Evolutionary conservation across 1,139 yeast species (phyloP).

Genomic region (Geotrichum cucujoidarum): DNA sequence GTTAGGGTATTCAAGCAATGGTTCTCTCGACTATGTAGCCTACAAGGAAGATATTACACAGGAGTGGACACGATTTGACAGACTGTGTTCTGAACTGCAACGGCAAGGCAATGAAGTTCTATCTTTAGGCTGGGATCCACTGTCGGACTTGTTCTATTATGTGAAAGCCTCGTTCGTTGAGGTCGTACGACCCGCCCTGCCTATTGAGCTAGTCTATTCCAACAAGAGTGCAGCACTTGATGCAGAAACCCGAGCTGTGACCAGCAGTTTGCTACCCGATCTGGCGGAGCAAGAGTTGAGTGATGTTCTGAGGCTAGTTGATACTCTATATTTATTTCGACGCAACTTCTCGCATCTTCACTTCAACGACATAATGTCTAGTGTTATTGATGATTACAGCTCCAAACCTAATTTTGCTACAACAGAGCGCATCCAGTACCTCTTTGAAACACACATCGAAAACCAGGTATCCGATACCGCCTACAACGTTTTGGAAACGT

Average conservation of each 20-base stretch:
- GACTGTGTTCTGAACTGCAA: slow-evolving; percentile 62
- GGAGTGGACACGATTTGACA: slow-evolving; percentile 58
- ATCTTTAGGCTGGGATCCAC: slow-evolving; percentile 34
- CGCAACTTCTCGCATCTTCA: slow-evolving; percentile 15
- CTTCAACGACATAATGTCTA: slow-evolving; percentile 11
- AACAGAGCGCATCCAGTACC: slow-evolving; percentile 11
- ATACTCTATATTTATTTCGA: slow-evolving; percentile 12
- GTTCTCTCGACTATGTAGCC: slow-evolving; percentile 23
- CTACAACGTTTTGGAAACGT: background rate
- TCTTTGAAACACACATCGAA: slow-evolving; percentile 7
- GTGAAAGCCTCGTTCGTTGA: slow-evolving; percentile 27
- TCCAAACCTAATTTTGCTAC: slow-evolving; percentile 9
- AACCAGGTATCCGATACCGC: slow-evolving; percentile 12
- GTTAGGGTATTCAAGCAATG: slow-evolving; percentile 15
- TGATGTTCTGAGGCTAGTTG: slow-evolving; percentile 12
- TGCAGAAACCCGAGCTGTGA: background rate
- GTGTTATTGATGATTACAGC: slow-evolving; percentile 13
- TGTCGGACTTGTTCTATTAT: slow-evolving; percentile 20
- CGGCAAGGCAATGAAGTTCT: slow-evolving; percentile 55
- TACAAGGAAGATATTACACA: slow-evolving; percentile 34
- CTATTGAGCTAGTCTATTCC: slow-evolving; percentile 25
- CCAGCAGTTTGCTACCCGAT: background rate
- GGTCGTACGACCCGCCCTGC: slow-evolving; percentile 24
- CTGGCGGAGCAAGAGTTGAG: background rate
- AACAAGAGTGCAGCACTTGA: slow-evolving; percentile 26